Conservation (phyloP, 345 rosid species). For the Carallia brachiata region DNA sequence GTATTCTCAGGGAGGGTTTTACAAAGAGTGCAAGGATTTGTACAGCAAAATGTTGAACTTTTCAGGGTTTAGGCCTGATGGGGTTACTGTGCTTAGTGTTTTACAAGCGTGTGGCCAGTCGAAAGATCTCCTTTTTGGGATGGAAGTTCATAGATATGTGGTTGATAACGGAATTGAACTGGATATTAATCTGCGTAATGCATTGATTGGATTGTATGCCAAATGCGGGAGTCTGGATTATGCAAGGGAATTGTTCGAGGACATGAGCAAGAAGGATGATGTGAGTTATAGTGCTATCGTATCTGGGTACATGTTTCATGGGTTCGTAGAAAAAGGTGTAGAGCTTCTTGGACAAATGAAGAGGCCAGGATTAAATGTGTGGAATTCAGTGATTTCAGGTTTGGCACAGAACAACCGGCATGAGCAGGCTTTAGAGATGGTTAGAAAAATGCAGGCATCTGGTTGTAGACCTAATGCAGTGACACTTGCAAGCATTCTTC, state of each 20-base stretch:
- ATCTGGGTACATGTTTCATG: conserved; percentile 71
- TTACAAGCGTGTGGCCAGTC: conserved; percentile 83
- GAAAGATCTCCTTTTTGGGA: conserved; percentile 61
- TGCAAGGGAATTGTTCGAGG: conserved; percentile 67
- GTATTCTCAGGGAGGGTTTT: conserved; percentile 68
- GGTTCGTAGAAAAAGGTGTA: conserved; percentile 58
- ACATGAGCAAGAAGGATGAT: conserved; percentile 63
- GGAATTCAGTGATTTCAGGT: conserved; percentile 86
- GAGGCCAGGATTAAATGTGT: conserved; percentile 47
- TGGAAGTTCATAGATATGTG: conserved; percentile 57
- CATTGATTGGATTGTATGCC: conserved; percentile 68
- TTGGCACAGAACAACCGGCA: conserved; percentile 64
- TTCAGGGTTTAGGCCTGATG: conserved; percentile 52
- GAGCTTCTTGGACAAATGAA: conserved; percentile 48
- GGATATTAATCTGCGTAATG: conserved; percentile 60
- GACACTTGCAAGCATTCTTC: conserved; percentile 69
- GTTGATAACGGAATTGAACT: conserved; percentile 44
- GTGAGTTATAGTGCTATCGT: conserved; percentile 63
- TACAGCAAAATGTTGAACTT: conserved; percentile 51
- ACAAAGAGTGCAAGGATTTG: conserved; percentile 62
- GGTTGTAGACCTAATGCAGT: conserved; percentile 59
- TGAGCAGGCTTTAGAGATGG: conserved; percentile 43
- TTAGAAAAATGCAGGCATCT: conserved; percentile 54
- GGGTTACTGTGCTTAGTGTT: conserved; percentile 54
- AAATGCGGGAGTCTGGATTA: conserved; percentile 78